Evolutionary conservation across 495 filamentous ascomycete species (phyloP).

Genomic region (Xeromyces bisporus): DNA sequence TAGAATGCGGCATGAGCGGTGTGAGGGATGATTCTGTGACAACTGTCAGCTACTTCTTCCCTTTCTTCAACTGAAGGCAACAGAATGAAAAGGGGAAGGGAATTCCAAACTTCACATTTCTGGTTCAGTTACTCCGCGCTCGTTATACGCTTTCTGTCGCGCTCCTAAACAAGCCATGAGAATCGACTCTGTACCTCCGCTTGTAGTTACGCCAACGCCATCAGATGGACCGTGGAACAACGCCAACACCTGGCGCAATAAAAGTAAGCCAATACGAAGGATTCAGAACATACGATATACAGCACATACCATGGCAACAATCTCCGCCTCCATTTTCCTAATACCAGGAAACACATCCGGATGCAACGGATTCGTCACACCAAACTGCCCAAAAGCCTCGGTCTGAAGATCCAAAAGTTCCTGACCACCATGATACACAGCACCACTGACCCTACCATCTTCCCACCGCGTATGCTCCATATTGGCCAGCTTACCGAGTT

Average conservation of each 20-base stretch:
- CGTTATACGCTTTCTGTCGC: constrained; percentile 68
- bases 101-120: constrained; percentile 95
- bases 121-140: constrained; percentile 78
- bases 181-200: constrained; percentile 90
- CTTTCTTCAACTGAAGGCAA: neutral
- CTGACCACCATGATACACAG: constrained; percentile 89
- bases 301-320: constrained; percentile 75
- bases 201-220: constrained; percentile 78
- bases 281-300: too few species aligned
- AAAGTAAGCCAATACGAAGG: too few species aligned
- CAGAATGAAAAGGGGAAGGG: neutral
- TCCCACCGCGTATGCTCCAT: constrained; percentile 97
- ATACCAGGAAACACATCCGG: constrained; percentile 97
- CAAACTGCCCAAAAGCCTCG: constrained; percentile 84
- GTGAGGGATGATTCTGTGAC: constrained; percentile 70
- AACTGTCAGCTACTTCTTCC: constrained; percentile 8
- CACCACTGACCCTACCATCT: constrained; percentile 83
- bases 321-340: constrained; percentile 97
- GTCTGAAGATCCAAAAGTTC: constrained; percentile 71
- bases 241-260: constrained; percentile 56
- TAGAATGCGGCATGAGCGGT: constrained; percentile 92
- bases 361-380: constrained; percentile 96
- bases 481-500: constrained; percentile 58
- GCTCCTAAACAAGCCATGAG: constrained; percentile 84
- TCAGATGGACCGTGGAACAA: constrained; percentile 82